phyloP scores from a whole-genome alignment of 305 asterid genomes.

The Caryopteris hybrid region DNA sequence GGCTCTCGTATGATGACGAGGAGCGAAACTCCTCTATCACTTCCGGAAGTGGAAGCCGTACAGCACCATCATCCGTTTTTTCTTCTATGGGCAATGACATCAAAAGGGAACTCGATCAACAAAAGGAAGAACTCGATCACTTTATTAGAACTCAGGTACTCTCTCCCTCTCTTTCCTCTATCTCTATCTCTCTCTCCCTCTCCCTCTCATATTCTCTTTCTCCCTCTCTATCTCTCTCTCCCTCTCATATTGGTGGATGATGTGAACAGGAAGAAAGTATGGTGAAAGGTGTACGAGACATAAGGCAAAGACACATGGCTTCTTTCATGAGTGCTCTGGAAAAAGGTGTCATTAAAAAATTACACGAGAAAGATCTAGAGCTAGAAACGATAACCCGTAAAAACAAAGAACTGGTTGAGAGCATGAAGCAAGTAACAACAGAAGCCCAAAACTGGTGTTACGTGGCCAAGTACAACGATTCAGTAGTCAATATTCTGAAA shows the following conservation, averaged over 20 bases:
- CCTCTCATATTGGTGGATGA: not conserved
- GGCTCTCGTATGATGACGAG: slow-evolving; percentile 74
- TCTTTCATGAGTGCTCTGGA: slow-evolving; percentile 49
- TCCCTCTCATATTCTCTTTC: too few species aligned
- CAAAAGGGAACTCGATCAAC: slow-evolving; percentile 58
- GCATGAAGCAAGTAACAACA: slow-evolving; percentile 51
- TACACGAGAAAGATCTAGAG: slow-evolving; percentile 66
- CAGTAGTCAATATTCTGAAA: slow-evolving; percentile 55
- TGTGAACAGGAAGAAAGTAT: slow-evolving; percentile 58
- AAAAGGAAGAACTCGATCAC: slow-evolving; percentile 57
- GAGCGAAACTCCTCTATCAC: slow-evolving; percentile 71
- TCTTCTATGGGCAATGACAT: slow-evolving; percentile 43
- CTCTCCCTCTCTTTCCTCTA: not conserved
- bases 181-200: not conserved
- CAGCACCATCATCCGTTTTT: slow-evolving; percentile 42
- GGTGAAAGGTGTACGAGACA: slow-evolving; percentile 54
- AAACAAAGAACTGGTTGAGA: slow-evolving; percentile 68
- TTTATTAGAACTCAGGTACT: slow-evolving; percentile 72
- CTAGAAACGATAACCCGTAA: slow-evolving; percentile 52
- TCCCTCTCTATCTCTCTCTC: not conserved
- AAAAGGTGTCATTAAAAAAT: slow-evolving; percentile 40
- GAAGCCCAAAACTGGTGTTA: slow-evolving; percentile 90
- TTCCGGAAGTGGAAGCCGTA: slow-evolving; percentile 61
- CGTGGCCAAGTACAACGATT: slow-evolving; percentile 80
- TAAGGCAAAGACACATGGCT: slow-evolving; percentile 66